Base-by-base conservation (phyloP, 139 green algal genomes). In the Trebouxia sp. region DNA sequence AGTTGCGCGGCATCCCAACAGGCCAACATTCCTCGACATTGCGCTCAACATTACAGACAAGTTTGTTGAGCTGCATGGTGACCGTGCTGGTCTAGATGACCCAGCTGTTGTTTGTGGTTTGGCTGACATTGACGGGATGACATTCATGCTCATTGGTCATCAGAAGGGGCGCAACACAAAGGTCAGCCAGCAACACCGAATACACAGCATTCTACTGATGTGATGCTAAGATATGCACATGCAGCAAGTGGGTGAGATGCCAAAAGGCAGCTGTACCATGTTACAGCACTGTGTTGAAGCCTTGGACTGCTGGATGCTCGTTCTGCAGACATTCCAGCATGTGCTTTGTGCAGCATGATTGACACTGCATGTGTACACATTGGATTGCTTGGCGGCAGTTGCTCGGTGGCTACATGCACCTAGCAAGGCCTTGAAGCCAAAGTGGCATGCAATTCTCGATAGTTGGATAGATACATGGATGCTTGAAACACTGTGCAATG, bases 81-180 rank as follows among this genome's bases (percentile, higher is more conserved):
- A 99, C 90, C 87, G 96, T 11, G 94, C 86, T 12, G 93, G 93
- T 12, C 84, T 95, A 43, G 95, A 99, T 83, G 96, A 99, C 87
- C 95, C 94, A 3, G 95, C 96, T 15, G 92, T 99, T 48, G 95
- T 98, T 24, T 98, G 94, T 75, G 96, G 96, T 24, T 90, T 99
- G 35, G 96, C 89, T 75, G 92, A 77, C 79, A 98, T 99, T 15
- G 92, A 98, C 58, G 95, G 94, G 55, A 87, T 90, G 8, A 91
- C 91, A 43, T 98, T 98, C 85, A 99, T 98, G 96, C 94, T 98
- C 83, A 97, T 99, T 72, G 96, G 96, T 22, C 96, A 99, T 76
- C 96, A 99, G 82, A 99, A 99, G 86, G 96, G 96, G 9, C 86
- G 96, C 53, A 98, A 98, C 90, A 98, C 95, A 47, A 98, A 98